These are phyloP conservation scores for Volvariella surrecta DNA, from an alignment of 1,284 basidiomycete genomes.

Conservation along the genomic window DNA sequence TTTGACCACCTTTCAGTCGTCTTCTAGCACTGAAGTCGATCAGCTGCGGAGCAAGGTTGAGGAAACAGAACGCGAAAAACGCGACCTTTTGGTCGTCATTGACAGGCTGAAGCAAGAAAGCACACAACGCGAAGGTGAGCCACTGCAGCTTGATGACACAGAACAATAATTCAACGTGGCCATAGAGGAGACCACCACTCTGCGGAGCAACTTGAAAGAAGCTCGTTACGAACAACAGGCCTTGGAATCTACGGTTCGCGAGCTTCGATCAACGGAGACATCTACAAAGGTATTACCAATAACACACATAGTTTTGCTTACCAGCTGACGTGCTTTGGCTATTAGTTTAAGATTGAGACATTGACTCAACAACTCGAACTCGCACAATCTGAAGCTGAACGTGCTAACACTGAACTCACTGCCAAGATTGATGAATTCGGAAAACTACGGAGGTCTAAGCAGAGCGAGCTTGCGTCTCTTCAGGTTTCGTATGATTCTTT, in stretches of 20 bases:
- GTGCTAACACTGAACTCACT: slow-evolving; percentile 50
- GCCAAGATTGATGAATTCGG: slow-evolving; percentile 66
- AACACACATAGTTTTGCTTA: no score
- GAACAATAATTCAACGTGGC: slow-evolving; percentile 6
- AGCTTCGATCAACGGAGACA: slow-evolving; percentile 61
- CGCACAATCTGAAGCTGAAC: slow-evolving; percentile 62
- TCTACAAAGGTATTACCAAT: slow-evolving; percentile 67
- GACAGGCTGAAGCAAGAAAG: slow-evolving; percentile 67
- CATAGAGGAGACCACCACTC: slow-evolving; percentile 59
- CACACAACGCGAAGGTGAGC: slow-evolving; percentile 55
- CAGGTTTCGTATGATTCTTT: slow-evolving; percentile 68
- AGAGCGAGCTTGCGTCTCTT: slow-evolving; percentile 64
- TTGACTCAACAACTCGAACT: slow-evolving; percentile 73
- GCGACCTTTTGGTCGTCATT: slow-evolving; percentile 67
- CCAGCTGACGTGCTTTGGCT: no score
- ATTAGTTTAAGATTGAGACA: slow-evolving; percentile 73
- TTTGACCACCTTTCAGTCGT: slow-evolving; percentile 44
- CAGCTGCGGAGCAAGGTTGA: slow-evolving; percentile 50
- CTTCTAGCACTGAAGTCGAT: slow-evolving; percentile 54
- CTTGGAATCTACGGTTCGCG: slow-evolving; percentile 58
- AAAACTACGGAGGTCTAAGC: slow-evolving; percentile 63
- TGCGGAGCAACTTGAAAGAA: slow-evolving; percentile 63
- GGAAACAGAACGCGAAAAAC: slow-evolving; percentile 72
- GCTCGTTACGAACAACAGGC: slow-evolving; percentile 64
- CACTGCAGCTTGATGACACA: background rate